Conservation (phyloP, 2,329 filamentous ascomycete species). For the Orbilia oligospora region DNA sequence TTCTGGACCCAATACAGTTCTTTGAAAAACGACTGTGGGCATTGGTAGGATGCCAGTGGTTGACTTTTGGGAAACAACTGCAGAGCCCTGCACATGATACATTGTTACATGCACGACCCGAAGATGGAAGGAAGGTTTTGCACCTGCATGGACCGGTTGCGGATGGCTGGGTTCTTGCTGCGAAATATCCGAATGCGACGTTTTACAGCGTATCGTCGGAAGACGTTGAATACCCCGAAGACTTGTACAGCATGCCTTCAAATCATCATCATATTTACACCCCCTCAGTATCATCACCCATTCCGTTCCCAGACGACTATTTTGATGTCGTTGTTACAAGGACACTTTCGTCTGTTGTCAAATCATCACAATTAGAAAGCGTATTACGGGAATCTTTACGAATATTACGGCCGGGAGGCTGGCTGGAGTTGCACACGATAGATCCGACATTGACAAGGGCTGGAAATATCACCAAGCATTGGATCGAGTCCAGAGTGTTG, state of each 20-base stretch:
- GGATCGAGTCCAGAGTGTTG: constrained; percentile 61
- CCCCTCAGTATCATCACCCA: constrained; percentile 56
- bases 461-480: constrained; percentile 59
- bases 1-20: constrained; percentile 48
- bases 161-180: constrained; percentile 61
- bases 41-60: constrained; percentile 59
- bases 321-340: constrained; percentile 60
- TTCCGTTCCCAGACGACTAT: constrained; percentile 61
- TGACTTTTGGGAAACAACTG: constrained; percentile 60
- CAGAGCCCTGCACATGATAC: constrained; percentile 61
- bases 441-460: constrained; percentile 58
- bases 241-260: constrained; percentile 46
- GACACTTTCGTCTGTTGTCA: constrained; percentile 57
- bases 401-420: constrained; percentile 60
- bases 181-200: constrained; percentile 61
- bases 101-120: constrained; percentile 44
- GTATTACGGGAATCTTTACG: constrained; percentile 59
- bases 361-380: constrained; percentile 49
- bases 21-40: constrained; percentile 61
- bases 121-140: constrained; percentile 55
- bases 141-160: constrained; percentile 60
- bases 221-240: constrained; percentile 41
- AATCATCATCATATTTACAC: constrained; percentile 60
- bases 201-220: constrained; percentile 55
- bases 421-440: constrained; percentile 61